These are phyloP conservation scores for Cnidoscolus chayamansa DNA, from an alignment of 441 rosid species.

Conservation along the genomic window DNA sequence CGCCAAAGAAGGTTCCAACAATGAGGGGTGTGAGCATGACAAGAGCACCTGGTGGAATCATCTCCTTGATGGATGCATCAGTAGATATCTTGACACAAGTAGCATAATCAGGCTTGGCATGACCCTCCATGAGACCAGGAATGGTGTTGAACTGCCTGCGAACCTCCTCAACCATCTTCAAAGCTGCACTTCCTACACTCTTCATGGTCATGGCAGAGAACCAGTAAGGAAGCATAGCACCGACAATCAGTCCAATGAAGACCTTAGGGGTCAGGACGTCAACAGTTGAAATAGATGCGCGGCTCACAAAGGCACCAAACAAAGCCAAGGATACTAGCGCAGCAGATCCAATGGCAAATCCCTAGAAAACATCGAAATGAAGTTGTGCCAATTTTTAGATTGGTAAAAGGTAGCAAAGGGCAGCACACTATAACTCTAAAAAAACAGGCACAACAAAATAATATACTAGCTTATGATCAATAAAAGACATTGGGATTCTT, in stretches of 20 bases:
- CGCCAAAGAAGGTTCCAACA: slow-evolving; percentile 64
- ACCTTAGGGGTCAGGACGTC: slow-evolving; percentile 75
- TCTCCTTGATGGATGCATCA: slow-evolving; percentile 76
- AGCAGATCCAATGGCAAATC: slow-evolving; percentile 79
- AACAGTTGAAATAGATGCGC: slow-evolving; percentile 54
- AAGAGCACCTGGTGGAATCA: slow-evolving; percentile 78
- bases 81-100: slow-evolving; percentile 78
- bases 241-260: slow-evolving; percentile 66
- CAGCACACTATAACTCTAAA: background rate
- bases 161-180: slow-evolving; percentile 82
- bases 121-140: slow-evolving; percentile 74
- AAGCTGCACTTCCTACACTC: slow-evolving; percentile 77
- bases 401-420: too few relatives aligned
- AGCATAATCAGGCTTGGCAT: slow-evolving; percentile 70
- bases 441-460: background rate
- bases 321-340: slow-evolving; percentile 71
- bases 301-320: slow-evolving; percentile 77
- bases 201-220: slow-evolving; percentile 90
- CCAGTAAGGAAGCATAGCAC: slow-evolving; percentile 86
- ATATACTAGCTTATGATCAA: background rate
- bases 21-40: slow-evolving; percentile 74
- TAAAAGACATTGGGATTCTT: background rate
- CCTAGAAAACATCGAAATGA: slow-evolving; percentile 33
- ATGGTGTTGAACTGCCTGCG: slow-evolving; percentile 73
- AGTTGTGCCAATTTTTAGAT: too few relatives aligned